phyloP scores from a whole-genome alignment of 345 rosid species.

The Eucalyptus sp. region DNA sequence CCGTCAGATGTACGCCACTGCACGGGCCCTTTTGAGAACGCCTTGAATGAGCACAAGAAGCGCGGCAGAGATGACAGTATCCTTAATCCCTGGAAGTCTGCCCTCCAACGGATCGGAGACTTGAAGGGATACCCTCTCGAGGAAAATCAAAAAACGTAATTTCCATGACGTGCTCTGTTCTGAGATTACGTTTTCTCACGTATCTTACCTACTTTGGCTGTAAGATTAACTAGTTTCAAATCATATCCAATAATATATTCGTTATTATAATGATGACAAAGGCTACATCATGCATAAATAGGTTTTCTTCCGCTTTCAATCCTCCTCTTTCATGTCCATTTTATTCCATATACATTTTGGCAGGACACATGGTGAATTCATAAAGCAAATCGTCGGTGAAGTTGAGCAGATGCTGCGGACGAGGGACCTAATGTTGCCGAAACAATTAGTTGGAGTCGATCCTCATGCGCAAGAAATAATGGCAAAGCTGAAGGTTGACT shows the following conservation, averaged over 20 bases:
- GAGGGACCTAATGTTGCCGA: too few species aligned
- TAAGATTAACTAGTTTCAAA: accelerated
- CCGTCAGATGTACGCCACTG: background rate
- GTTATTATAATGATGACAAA: background rate
- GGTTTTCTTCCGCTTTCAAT: background rate
- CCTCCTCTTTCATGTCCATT: accelerated
- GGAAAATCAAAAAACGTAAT: accelerated
- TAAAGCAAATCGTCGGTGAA: accelerated
- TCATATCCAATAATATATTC: background rate
- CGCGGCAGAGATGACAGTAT: accelerated
- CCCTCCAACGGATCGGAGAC: accelerated
- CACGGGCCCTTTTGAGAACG: accelerated
- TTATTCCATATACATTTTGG: too few species aligned
- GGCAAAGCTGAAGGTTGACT: too few species aligned
- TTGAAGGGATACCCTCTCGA: background rate
- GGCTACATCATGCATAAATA: background rate
- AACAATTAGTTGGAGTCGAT: too few species aligned
- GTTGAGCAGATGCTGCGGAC: accelerated
- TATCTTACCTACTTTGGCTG: background rate
- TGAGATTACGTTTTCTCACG: too few species aligned
- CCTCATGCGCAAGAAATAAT: too few species aligned
- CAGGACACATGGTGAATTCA: accelerated
- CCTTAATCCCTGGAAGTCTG: background rate
- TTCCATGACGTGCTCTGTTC: background rate
- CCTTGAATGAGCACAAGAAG: background rate